Conservation (phyloP, 2,329 filamentous ascomycete genomes). For the Alternaria rosae region DNA sequence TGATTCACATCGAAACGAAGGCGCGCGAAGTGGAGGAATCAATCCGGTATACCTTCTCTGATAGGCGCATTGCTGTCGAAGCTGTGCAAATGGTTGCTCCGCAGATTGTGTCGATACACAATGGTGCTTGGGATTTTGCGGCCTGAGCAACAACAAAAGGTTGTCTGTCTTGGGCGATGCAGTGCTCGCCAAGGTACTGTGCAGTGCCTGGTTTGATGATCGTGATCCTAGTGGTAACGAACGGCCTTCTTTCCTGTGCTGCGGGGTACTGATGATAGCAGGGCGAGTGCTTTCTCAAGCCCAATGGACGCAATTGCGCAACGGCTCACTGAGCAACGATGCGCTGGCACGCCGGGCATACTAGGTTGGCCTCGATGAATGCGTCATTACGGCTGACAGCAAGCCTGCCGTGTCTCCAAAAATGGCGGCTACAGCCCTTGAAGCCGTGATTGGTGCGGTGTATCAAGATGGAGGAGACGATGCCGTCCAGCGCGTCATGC, state of each 20-base stretch:
- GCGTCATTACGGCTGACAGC: conserved; percentile 6
- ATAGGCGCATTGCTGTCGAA: conserved; percentile 19
- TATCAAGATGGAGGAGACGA: conserved; percentile 35
- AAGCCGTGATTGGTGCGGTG: conserved; percentile 48
- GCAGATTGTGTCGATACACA: background rate
- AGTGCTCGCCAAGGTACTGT: conserved; percentile 11
- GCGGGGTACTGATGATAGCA: background rate
- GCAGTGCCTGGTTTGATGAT: conserved; percentile 17
- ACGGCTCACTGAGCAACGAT: conserved; percentile 3
- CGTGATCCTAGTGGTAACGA: conserved; percentile 10
- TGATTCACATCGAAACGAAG: background rate
- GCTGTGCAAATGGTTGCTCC: conserved; percentile 22
- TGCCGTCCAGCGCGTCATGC: conserved; percentile 13
- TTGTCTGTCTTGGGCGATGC: conserved; percentile 21
- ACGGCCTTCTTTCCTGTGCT: background rate
- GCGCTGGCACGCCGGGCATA: conserved; percentile 2
- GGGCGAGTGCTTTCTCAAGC: background rate
- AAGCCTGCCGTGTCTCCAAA: conserved; percentile 4
- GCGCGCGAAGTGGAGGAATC: conserved; percentile 10
- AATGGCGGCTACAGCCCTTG: conserved; percentile 40
- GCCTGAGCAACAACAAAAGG: conserved; percentile 16
- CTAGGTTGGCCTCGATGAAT: conserved; percentile 1
- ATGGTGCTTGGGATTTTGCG: background rate
- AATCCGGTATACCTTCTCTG: conserved; percentile 11
- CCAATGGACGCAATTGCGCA: conserved; percentile 14